Evolutionary conservation across 225 moss, liverwort and hornwort species (phyloP), one percentile per base, ranked within the genome.

Genomic region (Pseudoscleropodium purum): DNA sequence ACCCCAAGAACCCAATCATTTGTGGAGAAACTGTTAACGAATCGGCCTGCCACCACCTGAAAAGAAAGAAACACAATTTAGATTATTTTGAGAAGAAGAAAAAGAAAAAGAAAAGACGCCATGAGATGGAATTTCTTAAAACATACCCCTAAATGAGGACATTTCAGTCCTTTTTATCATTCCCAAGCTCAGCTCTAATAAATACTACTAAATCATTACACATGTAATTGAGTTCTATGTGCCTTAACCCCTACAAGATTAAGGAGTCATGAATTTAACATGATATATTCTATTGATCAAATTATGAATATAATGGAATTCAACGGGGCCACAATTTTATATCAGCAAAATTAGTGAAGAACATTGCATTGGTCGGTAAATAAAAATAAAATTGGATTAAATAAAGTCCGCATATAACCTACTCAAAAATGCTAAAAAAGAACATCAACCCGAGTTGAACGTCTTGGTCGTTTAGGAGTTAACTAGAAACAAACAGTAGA

Each of bases 1-100:
- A 99, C 88, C 66, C 97, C 99, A 82, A 99, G 96, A 23, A 99
- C 97, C 99, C 99, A 99, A 90, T 99, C 99, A 65, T 93, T 99
- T 29, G 95, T 92, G 33, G 99, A 99, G 84, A 95, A 99, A 9
- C 95, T 96, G 43, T 99, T 99, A 47, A 99, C 91, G 51, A 99
- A 97, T 64, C 99, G 94, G 43, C 99, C 99, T 74, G 99, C 93
- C 74, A 97, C 99, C 79, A 99, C 97, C 98, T 99, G 94, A 62
- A 84, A 79, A 62, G 57, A 52, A 56, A 13, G 59, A 62, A 75
- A 65, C 49, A 65, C 11, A 89, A 84, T 23, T 82, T 62, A 68
- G 43, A 78, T 45, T 5, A 72, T 36, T 14, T 12, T 59, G 7
- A 57, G 37, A 19, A 70, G 23, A 39, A 56, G 24, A 73, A n/a